phyloP scores from a whole-genome alignment of 2,329 filamentous ascomycete species.

The Rhinocladiella similis region DNA sequence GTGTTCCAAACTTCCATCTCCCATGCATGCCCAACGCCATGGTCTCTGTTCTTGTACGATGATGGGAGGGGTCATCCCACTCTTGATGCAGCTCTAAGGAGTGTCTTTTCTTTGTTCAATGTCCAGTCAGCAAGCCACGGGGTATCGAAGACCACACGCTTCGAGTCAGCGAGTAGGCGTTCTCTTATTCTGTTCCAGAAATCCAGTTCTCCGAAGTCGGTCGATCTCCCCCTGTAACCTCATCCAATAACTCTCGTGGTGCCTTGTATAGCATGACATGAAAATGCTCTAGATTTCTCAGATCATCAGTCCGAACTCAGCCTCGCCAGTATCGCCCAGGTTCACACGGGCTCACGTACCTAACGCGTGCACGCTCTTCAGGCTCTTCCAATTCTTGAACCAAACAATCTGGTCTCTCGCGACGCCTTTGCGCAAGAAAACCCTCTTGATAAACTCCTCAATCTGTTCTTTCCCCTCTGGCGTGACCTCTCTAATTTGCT shows the following conservation, averaged over 20 bases:
- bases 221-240: conserved; percentile 73
- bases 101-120: too few relatives aligned
- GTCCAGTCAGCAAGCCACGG: too few relatives aligned
- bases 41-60: too few relatives aligned
- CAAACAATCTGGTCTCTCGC: conserved; percentile 63
- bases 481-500: conserved; percentile 66
- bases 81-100: too few relatives aligned
- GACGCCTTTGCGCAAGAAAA: conserved; percentile 56
- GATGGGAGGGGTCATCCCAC: too few relatives aligned
- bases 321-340: neutral
- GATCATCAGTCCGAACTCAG: neutral
- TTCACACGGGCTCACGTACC: conserved; percentile 12
- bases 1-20: neutral
- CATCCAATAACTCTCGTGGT: conserved; percentile 65
- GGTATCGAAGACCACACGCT: neutral
- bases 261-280: conserved; percentile 88
- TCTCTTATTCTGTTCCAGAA: conserved; percentile 1
- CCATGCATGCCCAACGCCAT: neutral
- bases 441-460: conserved; percentile 67
- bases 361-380: conserved; percentile 83
- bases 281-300: conserved; percentile 67
- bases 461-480: conserved; percentile 63
- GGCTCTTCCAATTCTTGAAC: conserved; percentile 88
- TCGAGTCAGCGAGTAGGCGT: neutral
- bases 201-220: conserved; percentile 54